Evolutionary conservation across 331 rosid genomes (phyloP), one percentile per base, ranked within the genome.

Genomic region (Phaseolus coccineus): DNA sequence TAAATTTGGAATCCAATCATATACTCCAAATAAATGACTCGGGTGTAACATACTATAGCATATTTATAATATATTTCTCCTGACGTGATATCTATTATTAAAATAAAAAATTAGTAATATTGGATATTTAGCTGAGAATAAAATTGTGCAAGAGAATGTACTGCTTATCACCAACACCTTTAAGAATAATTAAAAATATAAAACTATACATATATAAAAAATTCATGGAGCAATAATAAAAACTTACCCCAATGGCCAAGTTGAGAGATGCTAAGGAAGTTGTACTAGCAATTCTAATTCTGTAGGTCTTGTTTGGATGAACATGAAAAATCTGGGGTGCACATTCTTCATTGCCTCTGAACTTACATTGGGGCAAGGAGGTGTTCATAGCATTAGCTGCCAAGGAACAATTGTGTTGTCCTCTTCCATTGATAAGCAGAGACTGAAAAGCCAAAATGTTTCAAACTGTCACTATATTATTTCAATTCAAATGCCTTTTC

Each of bases 211-310:
- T 33, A 33, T 33, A 50, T 15, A 16, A 4, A 22, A 24, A 10
- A 1, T 25, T 25, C 3, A 25, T 57, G 16, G 15, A 57, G 4
- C 0, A 24, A 10, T 2, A 19, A 57, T 10, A 3, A 10, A 57
- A 16, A 73, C 39, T 73, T 77, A 94, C 97, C 59, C 89, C 89
- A 80, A 92, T 88, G 85, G 93, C 97, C 65, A 94, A 82, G 86
- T 87, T 94, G 87, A 94, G 95, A 0, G 97, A 79, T 61, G 97
- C 92, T 12, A 91, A 63, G 15, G 97, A 88, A 37, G 97, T 91
- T 64, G 91, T 67, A 19, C 97, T 93, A 1, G 97, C 87, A 58
- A 93, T 84, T 44, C 94, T 88, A n/a, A 93, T 80, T 61, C 96
- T 77, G 42, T 93, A 93, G 5, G 82, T 91, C 82, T 82, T 89